Evolutionary conservation across 352 stramenopile genomes (phyloP).

Genomic region (Globisporangium middletonii): DNA sequence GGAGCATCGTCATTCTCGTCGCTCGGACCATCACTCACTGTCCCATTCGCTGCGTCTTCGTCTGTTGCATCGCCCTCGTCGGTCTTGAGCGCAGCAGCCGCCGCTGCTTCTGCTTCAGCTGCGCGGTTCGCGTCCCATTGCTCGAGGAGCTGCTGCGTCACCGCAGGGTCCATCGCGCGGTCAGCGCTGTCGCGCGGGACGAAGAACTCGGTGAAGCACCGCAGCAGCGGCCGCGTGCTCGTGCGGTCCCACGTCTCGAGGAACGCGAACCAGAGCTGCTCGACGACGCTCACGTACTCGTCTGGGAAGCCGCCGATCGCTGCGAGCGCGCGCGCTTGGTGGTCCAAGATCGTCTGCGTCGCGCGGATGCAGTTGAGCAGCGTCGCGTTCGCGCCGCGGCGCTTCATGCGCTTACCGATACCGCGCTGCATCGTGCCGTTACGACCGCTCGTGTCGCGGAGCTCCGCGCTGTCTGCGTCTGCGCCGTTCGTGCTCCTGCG

Average conservation of each 20-base stretch:
- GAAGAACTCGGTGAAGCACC: slow-evolving; percentile 73
- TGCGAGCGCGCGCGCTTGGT: slow-evolving; percentile 43
- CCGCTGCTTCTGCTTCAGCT: slow-evolving; percentile 15
- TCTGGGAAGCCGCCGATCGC: slow-evolving; percentile 25
- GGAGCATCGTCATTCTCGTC: background rate
- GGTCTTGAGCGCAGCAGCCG: background rate
- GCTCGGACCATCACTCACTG: slow-evolving; percentile 2
- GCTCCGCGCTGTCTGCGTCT: background rate
- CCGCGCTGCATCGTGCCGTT: slow-evolving; percentile 1
- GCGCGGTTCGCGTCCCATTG: slow-evolving; percentile 58
- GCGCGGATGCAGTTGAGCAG: slow-evolving; percentile 56
- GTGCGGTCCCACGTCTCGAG: slow-evolving; percentile 56
- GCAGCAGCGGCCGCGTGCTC: slow-evolving; percentile 47
- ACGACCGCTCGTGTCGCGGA: background rate
- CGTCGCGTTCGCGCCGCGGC: slow-evolving; percentile 19
- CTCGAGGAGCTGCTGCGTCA: slow-evolving; percentile 59
- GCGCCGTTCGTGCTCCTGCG: background rate
- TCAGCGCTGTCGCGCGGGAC: slow-evolving; percentile 22
- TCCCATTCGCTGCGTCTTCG: slow-evolving; percentile 5
- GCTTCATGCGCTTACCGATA: slow-evolving; percentile 1
- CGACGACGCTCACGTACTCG: slow-evolving; percentile 42
- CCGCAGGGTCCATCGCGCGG: slow-evolving; percentile 37
- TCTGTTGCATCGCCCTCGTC: background rate
- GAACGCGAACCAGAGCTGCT: slow-evolving; percentile 65
- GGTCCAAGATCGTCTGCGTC: slow-evolving; percentile 55